A percentile compares a stretch with the other conserved stretches of the same genome.
Conservation (phyloP, 805 yeast species). For the Candida nitratophila region DNA sequence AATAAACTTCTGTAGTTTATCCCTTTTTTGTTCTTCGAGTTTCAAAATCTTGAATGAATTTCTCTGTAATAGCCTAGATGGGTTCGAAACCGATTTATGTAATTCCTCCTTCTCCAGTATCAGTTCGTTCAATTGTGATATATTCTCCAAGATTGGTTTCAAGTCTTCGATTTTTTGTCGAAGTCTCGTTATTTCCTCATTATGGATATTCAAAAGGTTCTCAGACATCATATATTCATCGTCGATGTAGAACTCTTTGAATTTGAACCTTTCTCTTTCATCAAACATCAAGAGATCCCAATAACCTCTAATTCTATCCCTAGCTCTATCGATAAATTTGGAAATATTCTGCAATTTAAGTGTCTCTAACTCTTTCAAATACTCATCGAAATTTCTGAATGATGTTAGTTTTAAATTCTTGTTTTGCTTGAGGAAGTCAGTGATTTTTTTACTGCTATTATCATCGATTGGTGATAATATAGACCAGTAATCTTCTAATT, state of each 20-base stretch:
- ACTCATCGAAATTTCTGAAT: constrained; percentile 44
- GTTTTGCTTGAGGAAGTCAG: constrained; percentile 33
- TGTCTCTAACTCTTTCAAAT: constrained; percentile 48
- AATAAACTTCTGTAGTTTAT: constrained; percentile 54
- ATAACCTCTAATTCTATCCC: constrained; percentile 48
- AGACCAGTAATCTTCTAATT: constrained; percentile 37
- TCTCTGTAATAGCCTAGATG: constrained; percentile 68
- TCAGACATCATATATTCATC: constrained; percentile 46
- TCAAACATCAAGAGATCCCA: constrained; percentile 63
- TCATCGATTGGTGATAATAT: constrained; percentile 30
- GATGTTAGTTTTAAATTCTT: constrained; percentile 39
- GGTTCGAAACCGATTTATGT: constrained; percentile 66
- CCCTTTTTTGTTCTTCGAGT: constrained; percentile 73
- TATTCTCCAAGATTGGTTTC: constrained; percentile 48
- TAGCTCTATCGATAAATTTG: constrained; percentile 56
- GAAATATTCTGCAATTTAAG: constrained; percentile 62
- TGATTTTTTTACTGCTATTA: constrained; percentile 12
- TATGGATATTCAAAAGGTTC: constrained; percentile 52
- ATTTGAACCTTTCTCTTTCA: constrained; percentile 39
- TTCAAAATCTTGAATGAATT: constrained; percentile 73
- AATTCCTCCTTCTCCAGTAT: constrained; percentile 55
- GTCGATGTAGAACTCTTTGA: constrained; percentile 33
- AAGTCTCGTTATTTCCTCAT: constrained; percentile 48
- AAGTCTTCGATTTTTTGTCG: constrained; percentile 42
- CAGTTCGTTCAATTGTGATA: constrained; percentile 48